Conservation (phyloP, 2,329 filamentous ascomycete genomes). For the Tricladium varicosporioides region DNA sequence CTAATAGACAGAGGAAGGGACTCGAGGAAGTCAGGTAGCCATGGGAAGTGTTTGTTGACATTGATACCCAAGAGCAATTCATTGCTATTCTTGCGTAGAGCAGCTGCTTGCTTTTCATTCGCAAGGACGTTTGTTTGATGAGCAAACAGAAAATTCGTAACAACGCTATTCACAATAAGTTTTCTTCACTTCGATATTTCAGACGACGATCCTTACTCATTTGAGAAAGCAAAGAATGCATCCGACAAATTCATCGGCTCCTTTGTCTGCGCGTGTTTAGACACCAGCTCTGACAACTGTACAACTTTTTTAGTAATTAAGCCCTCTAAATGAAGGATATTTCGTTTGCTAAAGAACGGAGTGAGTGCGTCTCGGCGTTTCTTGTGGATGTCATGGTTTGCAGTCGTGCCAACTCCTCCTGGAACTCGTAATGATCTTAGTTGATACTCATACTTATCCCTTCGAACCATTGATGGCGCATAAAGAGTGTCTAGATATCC, state of each 20-base stretch:
- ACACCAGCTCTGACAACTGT: conserved; percentile 7
- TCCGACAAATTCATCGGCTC: conserved; percentile 9
- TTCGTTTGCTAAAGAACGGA: conserved; percentile 15
- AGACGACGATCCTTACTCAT: conserved; percentile 1
- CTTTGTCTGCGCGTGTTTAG: conserved; percentile 4
- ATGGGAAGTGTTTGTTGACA: conserved; percentile 14
- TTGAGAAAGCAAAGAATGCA: conserved; percentile 9
- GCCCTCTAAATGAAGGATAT: conserved; percentile 10
- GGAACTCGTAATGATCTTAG: conserved; percentile 8
- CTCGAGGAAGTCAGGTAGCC: conserved; percentile 14
- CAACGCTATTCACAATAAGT: conserved; percentile 3
- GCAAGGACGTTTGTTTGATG: conserved; percentile 13
- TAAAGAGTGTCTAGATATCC: conserved; percentile 33
- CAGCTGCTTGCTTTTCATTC: conserved; percentile 5
- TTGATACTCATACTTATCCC: conserved; percentile 15
- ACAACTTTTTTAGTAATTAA: conserved; percentile 15
- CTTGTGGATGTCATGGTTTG: conserved; percentile 10
- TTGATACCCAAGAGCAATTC: conserved; percentile 11
- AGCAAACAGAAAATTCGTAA: conserved; percentile 10
- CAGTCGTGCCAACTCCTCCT: conserved; percentile 10
- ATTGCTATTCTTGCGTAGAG: conserved; percentile 8
- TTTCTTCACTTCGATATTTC: neutral
- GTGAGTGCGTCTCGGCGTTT: conserved; percentile 12
- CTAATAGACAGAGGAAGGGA: conserved; percentile 13
- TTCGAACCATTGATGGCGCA: conserved; percentile 11